Conservation (phyloP, 1,139 yeast species). For the Candida tetrigidarum region DNA sequence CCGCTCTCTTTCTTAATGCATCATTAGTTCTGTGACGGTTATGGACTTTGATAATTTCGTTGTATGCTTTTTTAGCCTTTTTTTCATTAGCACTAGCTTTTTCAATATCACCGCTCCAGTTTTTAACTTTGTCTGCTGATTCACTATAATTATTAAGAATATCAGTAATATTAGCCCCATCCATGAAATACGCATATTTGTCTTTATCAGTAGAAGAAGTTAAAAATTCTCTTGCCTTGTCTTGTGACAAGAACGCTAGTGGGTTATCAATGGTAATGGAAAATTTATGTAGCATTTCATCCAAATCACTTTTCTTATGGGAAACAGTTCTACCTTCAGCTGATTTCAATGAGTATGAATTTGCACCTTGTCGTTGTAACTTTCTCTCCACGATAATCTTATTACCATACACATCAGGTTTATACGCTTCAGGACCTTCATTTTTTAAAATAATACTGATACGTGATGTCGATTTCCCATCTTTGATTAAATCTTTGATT, state of each 20-base stretch:
- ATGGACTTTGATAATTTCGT: conserved; percentile 38
- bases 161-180: conserved; percentile 73
- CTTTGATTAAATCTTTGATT: conserved; percentile 71
- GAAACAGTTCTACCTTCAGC: conserved; percentile 57
- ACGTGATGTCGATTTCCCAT: conserved; percentile 70
- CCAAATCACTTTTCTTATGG: conserved; percentile 65
- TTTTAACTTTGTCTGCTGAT: conserved; percentile 42
- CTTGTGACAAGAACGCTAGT: conserved; percentile 91
- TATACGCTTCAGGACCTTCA: conserved; percentile 66
- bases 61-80: conserved; percentile 35
- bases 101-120: conserved; percentile 42
- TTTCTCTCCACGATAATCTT: conserved; percentile 72
- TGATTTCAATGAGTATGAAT: conserved; percentile 57
- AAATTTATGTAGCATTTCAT: conserved; percentile 68
- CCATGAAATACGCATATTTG: conserved; percentile 78
- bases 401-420: conserved; percentile 67
- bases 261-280: conserved; percentile 89
- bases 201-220: conserved; percentile 72
- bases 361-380: conserved; percentile 55
- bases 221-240: conserved; percentile 88
- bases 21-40: conserved; percentile 47
- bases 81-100: conserved; percentile 30
- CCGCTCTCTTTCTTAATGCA: conserved; percentile 46
- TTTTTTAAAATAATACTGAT: conserved; percentile 64
- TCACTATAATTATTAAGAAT: conserved; percentile 54